Percentiles rank a stretch among this genome's conserved stretches.
Evolutionary conservation across 805 yeast species (phyloP).

Genomic region (Suhomyces sp.): DNA sequence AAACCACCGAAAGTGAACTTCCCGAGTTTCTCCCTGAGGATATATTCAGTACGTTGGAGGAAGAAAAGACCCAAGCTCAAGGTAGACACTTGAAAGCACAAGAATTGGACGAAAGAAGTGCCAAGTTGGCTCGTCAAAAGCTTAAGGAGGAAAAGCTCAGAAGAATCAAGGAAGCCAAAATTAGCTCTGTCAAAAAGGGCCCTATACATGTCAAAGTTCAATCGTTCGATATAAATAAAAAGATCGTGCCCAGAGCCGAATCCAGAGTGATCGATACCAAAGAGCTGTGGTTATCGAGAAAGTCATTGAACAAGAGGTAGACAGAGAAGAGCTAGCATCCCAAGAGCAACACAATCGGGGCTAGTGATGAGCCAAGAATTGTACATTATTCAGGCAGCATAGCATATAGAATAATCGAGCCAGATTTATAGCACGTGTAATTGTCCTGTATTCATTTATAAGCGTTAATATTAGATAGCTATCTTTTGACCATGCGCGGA

Average conservation of each 20-base stretch:
- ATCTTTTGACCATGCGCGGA: neutral
- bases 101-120: conserved; percentile 32
- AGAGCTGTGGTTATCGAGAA: conserved; percentile 41
- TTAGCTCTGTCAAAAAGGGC: conserved; percentile 32
- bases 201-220: conserved; percentile 41
- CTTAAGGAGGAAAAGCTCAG: conserved; percentile 34
- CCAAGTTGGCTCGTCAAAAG: conserved; percentile 24
- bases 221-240: conserved; percentile 17
- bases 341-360: neutral
- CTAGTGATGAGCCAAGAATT: conserved; percentile 1
- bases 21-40: conserved; percentile 46
- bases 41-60: conserved; percentile 23
- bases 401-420: neutral
- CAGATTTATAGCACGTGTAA: neutral
- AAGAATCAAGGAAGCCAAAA: conserved; percentile 23
- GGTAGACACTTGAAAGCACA: conserved; percentile 31
- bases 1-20: conserved; percentile 17
- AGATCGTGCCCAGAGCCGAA: conserved; percentile 38
- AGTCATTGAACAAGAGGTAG: conserved; percentile 33
- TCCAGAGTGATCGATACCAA: conserved; percentile 27
- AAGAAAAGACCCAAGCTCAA: conserved; percentile 9
- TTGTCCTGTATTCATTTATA: neutral
- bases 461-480: neutral
- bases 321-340: neutral
- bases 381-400: neutral